A percentile compares a stretch with the other conserved stretches of the same genome.
Evolutionary conservation across 2,329 filamentous ascomycete species (phyloP).

Genomic region (Monosporascus sp.): DNA sequence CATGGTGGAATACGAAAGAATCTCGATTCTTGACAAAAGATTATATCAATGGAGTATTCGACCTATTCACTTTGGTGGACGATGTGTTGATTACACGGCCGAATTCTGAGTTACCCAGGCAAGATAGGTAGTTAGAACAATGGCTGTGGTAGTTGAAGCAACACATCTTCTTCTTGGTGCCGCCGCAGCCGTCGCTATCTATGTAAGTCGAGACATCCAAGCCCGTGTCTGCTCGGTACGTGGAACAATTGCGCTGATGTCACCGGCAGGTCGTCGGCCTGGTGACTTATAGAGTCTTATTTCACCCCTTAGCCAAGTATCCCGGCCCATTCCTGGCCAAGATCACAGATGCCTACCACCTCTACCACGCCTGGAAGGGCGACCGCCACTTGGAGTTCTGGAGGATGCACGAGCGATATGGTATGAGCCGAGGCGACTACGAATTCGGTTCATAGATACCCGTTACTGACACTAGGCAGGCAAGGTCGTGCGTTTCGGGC

Average conservation of each 20-base stretch:
- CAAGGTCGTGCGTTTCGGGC: slow-evolving; percentile 69
- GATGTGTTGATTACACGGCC: too few species aligned
- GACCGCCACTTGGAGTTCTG: slow-evolving; percentile 70
- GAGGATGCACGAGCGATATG: slow-evolving; percentile 66
- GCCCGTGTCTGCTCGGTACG: not conserved
- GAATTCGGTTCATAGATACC: not conserved
- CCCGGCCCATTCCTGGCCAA: slow-evolving; percentile 60
- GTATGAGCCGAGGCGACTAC: slow-evolving; percentile 30
- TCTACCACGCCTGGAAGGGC: slow-evolving; percentile 70
- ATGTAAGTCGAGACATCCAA: not conserved
- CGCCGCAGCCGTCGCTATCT: not conserved
- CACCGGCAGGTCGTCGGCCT: slow-evolving; percentile 25
- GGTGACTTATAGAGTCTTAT: slow-evolving; percentile 51
- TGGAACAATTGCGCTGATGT: not conserved
- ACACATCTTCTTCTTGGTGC: not conserved
- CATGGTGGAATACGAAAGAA: too few species aligned
- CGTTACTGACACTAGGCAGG: slow-evolving; percentile 29
- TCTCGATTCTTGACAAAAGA: too few species aligned
- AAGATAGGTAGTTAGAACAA: not conserved
- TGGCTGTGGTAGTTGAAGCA: not conserved
- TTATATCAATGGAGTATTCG: too few species aligned
- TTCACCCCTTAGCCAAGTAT: slow-evolving; percentile 60
- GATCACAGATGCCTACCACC: slow-evolving; percentile 58
- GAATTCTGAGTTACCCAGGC: not conserved
- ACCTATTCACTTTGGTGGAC: too few species aligned